Evolutionary conservation across 1,284 basidiomycete genomes (phyloP).

Genomic region (Leccinum solheimii): DNA sequence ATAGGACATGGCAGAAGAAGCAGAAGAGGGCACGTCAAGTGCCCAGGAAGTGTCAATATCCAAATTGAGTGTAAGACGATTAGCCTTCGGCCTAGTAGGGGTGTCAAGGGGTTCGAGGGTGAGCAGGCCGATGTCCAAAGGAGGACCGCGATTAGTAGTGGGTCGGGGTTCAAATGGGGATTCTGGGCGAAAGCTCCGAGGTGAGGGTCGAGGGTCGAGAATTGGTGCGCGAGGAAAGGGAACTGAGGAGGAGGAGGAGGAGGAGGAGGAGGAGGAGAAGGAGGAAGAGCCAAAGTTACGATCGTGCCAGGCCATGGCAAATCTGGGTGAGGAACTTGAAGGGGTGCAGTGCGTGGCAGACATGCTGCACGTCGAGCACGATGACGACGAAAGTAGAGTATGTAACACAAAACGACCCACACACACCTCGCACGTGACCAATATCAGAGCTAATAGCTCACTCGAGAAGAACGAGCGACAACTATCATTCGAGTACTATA

Average conservation of each 20-base stretch:
- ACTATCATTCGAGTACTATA: conserved; percentile 8
- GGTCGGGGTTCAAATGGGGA: conserved; percentile 27
- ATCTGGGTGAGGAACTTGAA: conserved; percentile 6
- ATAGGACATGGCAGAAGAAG: conserved; percentile 31
- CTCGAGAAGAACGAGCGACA: neutral
- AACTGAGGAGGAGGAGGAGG: conserved; percentile 14
- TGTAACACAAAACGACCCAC: neutral
- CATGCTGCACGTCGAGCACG: conserved; percentile 31
- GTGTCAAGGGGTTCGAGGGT: conserved; percentile 2
- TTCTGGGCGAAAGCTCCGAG: conserved; percentile 3
- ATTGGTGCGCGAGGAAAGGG: conserved; percentile 19
- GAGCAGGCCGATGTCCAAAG: conserved; percentile 20
- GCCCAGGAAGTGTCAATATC: conserved; percentile 16
- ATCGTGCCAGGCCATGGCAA: neutral
- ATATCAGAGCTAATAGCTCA: conserved; percentile 6
- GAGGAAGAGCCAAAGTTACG: neutral
- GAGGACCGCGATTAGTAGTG: neutral
- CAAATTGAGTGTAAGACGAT: conserved; percentile 30
- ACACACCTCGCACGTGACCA: conserved; percentile 29
- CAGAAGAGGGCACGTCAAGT: conserved; percentile 21
- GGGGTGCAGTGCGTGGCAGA: conserved; percentile 33
- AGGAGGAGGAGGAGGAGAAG: neutral
- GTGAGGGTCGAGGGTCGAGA: conserved; percentile 14
- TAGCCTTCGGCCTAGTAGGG: conserved; percentile 6
- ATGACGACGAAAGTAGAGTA: conserved; percentile 1